These are phyloP conservation scores for Lactifluus volemus DNA, from an alignment of 768 basidiomycete species.

Conservation along the genomic window DNA sequence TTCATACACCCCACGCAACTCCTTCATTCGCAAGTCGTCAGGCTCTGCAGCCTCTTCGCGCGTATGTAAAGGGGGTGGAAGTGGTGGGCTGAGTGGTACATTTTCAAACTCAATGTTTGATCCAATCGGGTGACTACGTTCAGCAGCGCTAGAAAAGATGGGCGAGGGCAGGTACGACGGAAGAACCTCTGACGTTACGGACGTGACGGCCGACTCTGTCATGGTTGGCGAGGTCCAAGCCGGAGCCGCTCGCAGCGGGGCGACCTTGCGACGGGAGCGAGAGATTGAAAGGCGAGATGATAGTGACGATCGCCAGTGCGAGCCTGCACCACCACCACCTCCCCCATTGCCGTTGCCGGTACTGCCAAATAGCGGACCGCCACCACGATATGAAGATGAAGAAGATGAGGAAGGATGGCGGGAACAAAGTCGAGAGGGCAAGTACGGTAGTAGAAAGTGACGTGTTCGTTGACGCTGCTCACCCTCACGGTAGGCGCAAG, in stretches of 20 bases:
- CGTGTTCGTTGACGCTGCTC: constrained; percentile 6
- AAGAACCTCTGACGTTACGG: constrained; percentile 17
- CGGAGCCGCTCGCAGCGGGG: neutral
- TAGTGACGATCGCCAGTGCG: constrained; percentile 1
- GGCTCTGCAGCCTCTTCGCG: constrained; percentile 8
- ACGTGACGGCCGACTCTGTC: constrained; percentile 8
- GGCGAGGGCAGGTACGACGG: constrained; percentile 19
- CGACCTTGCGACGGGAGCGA: neutral
- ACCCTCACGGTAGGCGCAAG: neutral
- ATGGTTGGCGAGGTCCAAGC: constrained; percentile 2
- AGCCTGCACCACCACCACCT: neutral
- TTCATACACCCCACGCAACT: constrained; percentile 13
- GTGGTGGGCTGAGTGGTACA: constrained; percentile 17
- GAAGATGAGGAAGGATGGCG: neutral
- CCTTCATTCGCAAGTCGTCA: constrained; percentile 7
- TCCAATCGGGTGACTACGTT: neutral
- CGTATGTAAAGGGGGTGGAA: constrained; percentile 12
- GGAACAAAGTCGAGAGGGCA: neutral
- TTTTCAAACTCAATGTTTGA: constrained; percentile 7
- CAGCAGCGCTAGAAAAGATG: neutral
- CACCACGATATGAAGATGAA: neutral
- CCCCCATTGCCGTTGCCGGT: neutral
- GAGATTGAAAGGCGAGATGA: neutral
- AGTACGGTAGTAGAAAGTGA: neutral
- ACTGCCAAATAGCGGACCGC: neutral